A percentile compares a stretch with the other conserved stretches of the same genome.
Evolutionary conservation across 2,329 filamentous ascomycete genomes (phyloP).

Genomic region (Achaetomium macrosporum): DNA sequence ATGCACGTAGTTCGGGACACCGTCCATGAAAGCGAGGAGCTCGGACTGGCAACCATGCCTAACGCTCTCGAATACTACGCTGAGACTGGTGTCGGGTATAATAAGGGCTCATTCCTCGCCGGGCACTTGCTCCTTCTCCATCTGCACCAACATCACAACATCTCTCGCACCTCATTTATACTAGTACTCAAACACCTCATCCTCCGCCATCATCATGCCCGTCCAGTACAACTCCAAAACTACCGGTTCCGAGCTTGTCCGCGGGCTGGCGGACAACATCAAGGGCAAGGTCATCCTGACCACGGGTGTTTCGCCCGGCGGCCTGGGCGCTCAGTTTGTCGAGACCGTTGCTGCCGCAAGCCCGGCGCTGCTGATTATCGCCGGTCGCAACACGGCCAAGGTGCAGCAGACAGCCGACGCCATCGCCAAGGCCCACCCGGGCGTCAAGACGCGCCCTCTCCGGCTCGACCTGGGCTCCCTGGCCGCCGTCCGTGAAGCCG

Average conservation of each 20-base stretch:
- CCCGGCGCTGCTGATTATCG: conserved; percentile 40
- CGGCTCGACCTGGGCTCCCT: conserved; percentile 37
- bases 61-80: too few relatives aligned
- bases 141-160: too few relatives aligned
- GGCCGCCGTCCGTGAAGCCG: conserved; percentile 35
- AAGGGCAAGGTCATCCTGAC: conserved; percentile 35
- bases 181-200: too few relatives aligned
- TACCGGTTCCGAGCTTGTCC: conserved; percentile 11
- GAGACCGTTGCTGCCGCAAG: conserved; percentile 34
- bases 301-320: conserved; percentile 37
- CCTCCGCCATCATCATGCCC: conserved; percentile 6
- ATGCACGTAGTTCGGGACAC: too few relatives aligned
- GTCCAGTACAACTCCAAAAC: conserved; percentile 12
- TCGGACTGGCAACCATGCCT: too few relatives aligned
- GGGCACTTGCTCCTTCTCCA: too few relatives aligned
- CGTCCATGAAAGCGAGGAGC: too few relatives aligned
- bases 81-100: too few relatives aligned
- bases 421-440: conserved; percentile 30
- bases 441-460: conserved; percentile 31
- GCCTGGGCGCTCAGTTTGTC: conserved; percentile 36
- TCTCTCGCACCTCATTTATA: too few relatives aligned
- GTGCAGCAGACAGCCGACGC: conserved; percentile 33
- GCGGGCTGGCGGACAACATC: conserved; percentile 24
- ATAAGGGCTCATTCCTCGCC: too few relatives aligned
- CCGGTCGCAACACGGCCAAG: conserved; percentile 39